Percentiles rank a stretch among this genome's conserved stretches.
Evolutionary conservation across 129 eudicot genomes (phyloP).

Genomic region (Tagetes patula): DNA sequence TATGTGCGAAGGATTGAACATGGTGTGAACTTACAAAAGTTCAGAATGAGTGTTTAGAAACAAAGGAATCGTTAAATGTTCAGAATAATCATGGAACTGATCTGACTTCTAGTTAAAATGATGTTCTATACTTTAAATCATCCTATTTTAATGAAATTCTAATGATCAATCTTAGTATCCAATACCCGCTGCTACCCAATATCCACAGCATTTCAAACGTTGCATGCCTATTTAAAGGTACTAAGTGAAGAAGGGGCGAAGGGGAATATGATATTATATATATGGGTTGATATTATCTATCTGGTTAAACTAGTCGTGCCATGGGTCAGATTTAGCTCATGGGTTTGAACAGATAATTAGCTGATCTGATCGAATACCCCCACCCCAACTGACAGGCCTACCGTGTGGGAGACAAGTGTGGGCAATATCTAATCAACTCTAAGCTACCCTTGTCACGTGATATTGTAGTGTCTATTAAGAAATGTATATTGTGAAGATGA

Average conservation of each 20-base stretch:
- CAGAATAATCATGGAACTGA: not conserved
- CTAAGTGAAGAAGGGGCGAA: not conserved
- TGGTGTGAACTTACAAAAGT: no score
- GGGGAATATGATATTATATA: not conserved
- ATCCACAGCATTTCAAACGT: not conserved
- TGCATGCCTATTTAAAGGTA: not conserved
- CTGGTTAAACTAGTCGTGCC: not conserved
- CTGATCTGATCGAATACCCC: not conserved
- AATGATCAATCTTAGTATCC: no score
- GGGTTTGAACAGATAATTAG: not conserved
- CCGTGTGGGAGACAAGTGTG: not conserved
- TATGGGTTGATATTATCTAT: not conserved
- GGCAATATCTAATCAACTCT: conserved; percentile 13
- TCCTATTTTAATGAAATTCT: no score
- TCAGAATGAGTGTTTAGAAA: not conserved
- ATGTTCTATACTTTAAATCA: not conserved
- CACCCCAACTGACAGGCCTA: not conserved
- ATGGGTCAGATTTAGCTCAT: not conserved
- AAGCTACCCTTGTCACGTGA: not conserved
- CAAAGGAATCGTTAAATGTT: not conserved
- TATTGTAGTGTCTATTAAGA: not conserved
- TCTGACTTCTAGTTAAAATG: not conserved
- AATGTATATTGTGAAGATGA: not conserved
- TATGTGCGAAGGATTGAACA: no score
- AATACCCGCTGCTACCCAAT: no score